Evolutionary conservation across 2,329 filamentous ascomycete genomes (phyloP).

Genomic region (Emmonsiellopsis sp.): DNA sequence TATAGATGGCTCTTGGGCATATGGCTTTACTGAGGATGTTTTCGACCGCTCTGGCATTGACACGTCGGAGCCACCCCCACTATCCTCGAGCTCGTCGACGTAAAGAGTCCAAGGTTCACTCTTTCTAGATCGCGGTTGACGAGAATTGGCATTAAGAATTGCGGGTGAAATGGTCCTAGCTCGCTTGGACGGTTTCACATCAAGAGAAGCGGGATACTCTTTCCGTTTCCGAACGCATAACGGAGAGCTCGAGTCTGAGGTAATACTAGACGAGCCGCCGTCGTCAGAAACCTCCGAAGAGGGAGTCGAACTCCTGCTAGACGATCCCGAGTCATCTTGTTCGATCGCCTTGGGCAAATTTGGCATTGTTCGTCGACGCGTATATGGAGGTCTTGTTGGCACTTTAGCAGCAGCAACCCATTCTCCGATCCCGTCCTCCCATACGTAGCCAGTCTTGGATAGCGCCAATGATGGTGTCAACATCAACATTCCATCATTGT

Average conservation of each 20-base stretch:
- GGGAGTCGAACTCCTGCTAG: neutral
- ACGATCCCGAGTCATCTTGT: conserved; percentile 1
- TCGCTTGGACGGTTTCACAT: neutral
- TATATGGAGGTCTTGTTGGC: neutral
- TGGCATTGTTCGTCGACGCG: neutral
- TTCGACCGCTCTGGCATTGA: neutral
- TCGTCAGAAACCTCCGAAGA: neutral
- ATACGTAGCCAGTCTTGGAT: conserved; percentile 31
- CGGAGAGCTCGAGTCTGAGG: conserved; percentile 1
- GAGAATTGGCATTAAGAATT: neutral
- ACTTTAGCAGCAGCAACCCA: conserved; percentile 38
- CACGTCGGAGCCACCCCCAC: neutral
- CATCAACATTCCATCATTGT: conserved; percentile 5
- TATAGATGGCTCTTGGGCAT: too few relatives aligned
- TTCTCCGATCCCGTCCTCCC: conserved; percentile 50
- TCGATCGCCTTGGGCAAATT: neutral
- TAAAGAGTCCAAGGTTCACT: neutral
- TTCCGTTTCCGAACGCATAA: conserved; percentile 4
- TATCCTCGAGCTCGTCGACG: neutral
- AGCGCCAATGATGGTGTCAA: conserved; percentile 11
- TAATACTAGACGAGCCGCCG: conserved; percentile 1
- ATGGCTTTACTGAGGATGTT: neutral
- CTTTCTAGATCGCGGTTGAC: neutral
- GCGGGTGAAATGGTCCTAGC: neutral
- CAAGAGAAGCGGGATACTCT: neutral